A percentile compares a stretch with the other conserved stretches of the same genome.
phyloP scores from a whole-genome alignment of 2,329 filamentous ascomycete genomes.

The Fusarium begoniae region DNA sequence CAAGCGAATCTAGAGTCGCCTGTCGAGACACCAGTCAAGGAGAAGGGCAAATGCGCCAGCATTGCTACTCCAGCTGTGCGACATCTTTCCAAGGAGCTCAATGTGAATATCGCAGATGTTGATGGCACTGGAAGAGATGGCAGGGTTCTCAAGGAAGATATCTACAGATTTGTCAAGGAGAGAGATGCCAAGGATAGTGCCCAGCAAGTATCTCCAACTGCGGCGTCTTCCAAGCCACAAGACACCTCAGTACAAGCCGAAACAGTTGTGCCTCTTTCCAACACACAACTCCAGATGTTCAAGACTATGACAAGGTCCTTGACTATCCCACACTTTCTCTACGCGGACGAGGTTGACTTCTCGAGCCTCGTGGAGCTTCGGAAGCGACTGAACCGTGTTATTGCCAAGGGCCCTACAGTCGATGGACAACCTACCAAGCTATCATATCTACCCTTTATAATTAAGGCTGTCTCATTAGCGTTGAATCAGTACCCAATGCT shows the following conservation, averaged over 20 bases:
- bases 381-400: slow-evolving; percentile 74
- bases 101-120: slow-evolving; percentile 80
- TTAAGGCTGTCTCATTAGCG: slow-evolving; percentile 92
- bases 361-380: slow-evolving; percentile 78
- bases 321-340: slow-evolving; percentile 93
- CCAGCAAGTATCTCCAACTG: slow-evolving; percentile 35
- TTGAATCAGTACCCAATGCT: slow-evolving; percentile 84
- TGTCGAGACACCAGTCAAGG: slow-evolving; percentile 39
- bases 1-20: background rate
- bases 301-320: slow-evolving; percentile 95
- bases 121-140: slow-evolving; percentile 90
- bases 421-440: slow-evolving; percentile 68
- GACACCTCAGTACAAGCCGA: slow-evolving; percentile 68
- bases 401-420: slow-evolving; percentile 57
- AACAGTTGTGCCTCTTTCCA: slow-evolving; percentile 74
- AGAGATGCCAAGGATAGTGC: slow-evolving; percentile 52
- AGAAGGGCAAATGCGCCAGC: slow-evolving; percentile 72
- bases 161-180: slow-evolving; percentile 73
- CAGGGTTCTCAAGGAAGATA: slow-evolving; percentile 90
- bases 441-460: slow-evolving; percentile 91
- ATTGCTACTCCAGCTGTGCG: slow-evolving; percentile 93
- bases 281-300: slow-evolving; percentile 93
- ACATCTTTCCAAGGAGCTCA: slow-evolving; percentile 82
- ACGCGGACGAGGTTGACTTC: slow-evolving; percentile 89
- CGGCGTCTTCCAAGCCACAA: slow-evolving; percentile 23